Percentiles rank a stretch among this genome's conserved stretches.
These are phyloP conservation scores for Pseudogymnoascus pannorum DNA, from an alignment of 2,329 filamentous ascomycete species.

Conservation along the genomic window DNA sequence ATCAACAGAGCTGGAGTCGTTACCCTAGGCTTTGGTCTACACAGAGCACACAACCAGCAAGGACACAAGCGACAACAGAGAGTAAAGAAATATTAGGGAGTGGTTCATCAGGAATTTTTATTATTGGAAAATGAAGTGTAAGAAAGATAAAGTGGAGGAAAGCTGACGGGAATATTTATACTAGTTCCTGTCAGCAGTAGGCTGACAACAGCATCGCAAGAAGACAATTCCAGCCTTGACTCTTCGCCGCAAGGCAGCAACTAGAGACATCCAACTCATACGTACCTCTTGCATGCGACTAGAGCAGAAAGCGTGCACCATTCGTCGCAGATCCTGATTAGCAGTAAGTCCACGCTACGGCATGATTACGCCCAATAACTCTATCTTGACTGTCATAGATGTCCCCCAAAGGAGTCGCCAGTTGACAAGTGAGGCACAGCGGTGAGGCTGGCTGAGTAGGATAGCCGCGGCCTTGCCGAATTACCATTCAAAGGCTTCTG, in stretches of 20 bases:
- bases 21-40: background rate
- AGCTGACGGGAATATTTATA: background rate
- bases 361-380: background rate
- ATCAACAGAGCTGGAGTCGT: background rate
- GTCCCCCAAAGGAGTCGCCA: background rate
- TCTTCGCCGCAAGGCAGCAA: background rate
- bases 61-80: background rate
- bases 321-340: background rate
- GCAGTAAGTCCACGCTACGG: background rate
- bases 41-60: background rate
- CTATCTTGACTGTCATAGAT: background rate
- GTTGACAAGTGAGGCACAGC: background rate
- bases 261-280: background rate
- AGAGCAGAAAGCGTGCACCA: background rate
- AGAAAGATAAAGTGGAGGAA: background rate
- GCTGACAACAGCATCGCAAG: background rate
- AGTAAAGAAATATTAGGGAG: background rate
- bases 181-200: background rate
- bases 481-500: background rate
- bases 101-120: background rate
- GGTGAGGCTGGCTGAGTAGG: background rate
- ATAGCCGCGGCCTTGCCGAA: background rate
- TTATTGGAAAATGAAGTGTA: background rate
- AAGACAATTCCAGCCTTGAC: background rate
- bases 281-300: background rate